A percentile compares a stretch with the other conserved stretches of the same genome.
These are phyloP conservation scores for Hypoxylon rubiginosum DNA, from an alignment of 2,329 filamentous ascomycete genomes.

Conservation along the genomic window DNA sequence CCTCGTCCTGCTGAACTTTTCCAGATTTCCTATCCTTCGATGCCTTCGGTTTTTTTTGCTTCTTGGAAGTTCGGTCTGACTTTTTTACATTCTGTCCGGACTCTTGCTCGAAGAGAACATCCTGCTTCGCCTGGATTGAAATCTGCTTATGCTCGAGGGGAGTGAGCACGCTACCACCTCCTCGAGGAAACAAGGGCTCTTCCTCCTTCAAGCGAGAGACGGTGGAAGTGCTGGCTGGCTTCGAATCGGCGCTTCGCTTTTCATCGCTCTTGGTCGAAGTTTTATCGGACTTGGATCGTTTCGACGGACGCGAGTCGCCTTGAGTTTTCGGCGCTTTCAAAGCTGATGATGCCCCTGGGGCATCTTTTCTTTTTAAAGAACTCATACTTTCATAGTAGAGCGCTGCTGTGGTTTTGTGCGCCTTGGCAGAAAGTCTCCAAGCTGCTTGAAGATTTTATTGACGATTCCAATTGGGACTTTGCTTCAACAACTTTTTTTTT, in stretches of 20 bases:
- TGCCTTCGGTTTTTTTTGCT: slow-evolving; percentile 65
- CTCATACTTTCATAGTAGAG: slow-evolving; percentile 61
- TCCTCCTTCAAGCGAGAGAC: slow-evolving; percentile 76
- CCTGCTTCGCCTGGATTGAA: slow-evolving; percentile 89
- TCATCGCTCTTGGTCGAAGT: slow-evolving; percentile 52
- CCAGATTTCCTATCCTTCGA: slow-evolving; percentile 67
- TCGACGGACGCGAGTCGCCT: slow-evolving; percentile 63
- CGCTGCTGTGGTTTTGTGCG: slow-evolving; percentile 9
- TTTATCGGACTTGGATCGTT: slow-evolving; percentile 59
- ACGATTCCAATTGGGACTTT: slow-evolving; percentile 25
- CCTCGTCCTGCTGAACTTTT: slow-evolving; percentile 66
- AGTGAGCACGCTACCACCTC: slow-evolving; percentile 89
- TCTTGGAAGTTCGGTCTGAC: slow-evolving; percentile 61
- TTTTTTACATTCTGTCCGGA: slow-evolving; percentile 65
- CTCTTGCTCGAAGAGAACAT: slow-evolving; percentile 90
- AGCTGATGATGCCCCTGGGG: slow-evolving; percentile 64
- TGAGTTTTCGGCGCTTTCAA: slow-evolving; percentile 63
- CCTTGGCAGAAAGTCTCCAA: slow-evolving; percentile 14
- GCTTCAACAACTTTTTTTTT: slow-evolving; percentile 36
- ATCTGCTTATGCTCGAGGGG: slow-evolving; percentile 98
- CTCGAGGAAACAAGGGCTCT: slow-evolving; percentile 91
- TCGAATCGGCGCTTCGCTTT: slow-evolving; percentile 44
- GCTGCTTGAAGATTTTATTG: slow-evolving; percentile 18
- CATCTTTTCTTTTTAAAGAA: slow-evolving; percentile 70
- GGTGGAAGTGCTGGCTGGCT: slow-evolving; percentile 50